A percentile compares a stretch with the other conserved stretches of the same genome.
Evolutionary conservation across 106 monocot species (phyloP).

Genomic region (Vanilla planifolia): DNA sequence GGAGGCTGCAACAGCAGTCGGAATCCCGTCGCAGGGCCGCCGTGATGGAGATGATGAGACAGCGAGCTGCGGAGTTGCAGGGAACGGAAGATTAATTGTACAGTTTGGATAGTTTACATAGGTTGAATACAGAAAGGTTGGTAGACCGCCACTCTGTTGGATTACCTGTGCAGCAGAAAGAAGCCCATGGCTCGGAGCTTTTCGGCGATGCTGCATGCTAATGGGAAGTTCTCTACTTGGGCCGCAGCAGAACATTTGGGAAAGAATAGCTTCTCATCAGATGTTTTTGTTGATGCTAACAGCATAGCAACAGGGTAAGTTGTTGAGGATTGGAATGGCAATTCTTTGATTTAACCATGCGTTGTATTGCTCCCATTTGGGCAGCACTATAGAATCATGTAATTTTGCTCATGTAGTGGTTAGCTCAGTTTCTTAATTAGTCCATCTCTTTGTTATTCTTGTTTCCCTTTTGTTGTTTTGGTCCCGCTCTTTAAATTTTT

Average conservation of each 20-base stretch:
- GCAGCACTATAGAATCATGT: not conserved
- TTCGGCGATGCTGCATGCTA: not conserved
- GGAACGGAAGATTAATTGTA: constrained; percentile 23
- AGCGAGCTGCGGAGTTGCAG: constrained; percentile 72
- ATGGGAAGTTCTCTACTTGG: too few species aligned
- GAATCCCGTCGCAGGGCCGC: constrained; percentile 83
- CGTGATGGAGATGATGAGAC: constrained; percentile 92
- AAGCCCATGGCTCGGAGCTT: not conserved
- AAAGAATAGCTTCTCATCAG: not conserved
- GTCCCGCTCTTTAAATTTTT: too few species aligned
- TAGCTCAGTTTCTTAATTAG: too few species aligned
- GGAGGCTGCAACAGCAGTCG: constrained; percentile 77
- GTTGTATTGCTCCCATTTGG: not conserved
- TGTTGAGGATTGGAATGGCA: not conserved
- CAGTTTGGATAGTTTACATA: constrained; percentile 8
- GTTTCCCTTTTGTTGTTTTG: too few species aligned
- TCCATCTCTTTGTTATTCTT: too few species aligned
- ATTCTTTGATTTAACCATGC: constrained; percentile 13
- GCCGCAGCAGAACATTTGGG: not conserved
- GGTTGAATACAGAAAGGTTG: not conserved
- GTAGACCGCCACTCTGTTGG: not conserved
- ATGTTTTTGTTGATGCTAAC: constrained; percentile 1
- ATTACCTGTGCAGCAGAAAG: not conserved
- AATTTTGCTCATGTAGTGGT: too few species aligned
- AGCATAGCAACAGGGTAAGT: constrained; percentile 3